Evolutionary conservation across 148 eudicot genomes (phyloP).

Genomic region (Nepenthes gracilis): DNA sequence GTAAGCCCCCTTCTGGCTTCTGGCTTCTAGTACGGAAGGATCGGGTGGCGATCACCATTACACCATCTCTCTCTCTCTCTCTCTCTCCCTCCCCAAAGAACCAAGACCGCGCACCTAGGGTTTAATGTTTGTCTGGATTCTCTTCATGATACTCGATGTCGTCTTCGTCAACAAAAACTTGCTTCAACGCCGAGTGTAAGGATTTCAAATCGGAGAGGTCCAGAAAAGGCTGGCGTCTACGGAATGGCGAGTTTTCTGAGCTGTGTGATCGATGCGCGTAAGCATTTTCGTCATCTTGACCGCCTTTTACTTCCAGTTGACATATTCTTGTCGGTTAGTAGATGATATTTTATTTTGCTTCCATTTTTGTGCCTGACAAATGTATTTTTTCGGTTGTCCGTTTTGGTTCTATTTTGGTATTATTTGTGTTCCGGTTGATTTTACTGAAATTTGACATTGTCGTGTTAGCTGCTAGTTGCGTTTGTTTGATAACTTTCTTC

Average conservation of each 20-base stretch:
- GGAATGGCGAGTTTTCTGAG: constrained; percentile 42
- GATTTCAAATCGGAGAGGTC: constrained; percentile 14
- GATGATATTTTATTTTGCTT: too few species aligned
- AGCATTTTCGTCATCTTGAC: neutral
- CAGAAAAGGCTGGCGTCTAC: constrained; percentile 63
- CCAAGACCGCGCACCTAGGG: neutral
- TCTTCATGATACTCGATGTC: neutral
- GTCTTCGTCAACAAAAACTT: constrained; percentile 17
- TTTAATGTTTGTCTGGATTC: neutral
- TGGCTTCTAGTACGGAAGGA: neutral
- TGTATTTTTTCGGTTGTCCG: too few species aligned
- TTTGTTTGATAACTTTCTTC: too few species aligned
- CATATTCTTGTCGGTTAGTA: neutral
- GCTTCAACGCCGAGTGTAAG: constrained; percentile 49
- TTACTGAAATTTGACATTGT: too few species aligned
- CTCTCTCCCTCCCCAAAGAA: neutral
- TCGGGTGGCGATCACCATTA: neutral
- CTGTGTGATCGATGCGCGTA: constrained; percentile 72
- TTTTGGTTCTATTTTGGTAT: too few species aligned
- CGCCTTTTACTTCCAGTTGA: neutral
- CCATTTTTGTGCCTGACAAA: too few species aligned
- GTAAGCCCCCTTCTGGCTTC: neutral
- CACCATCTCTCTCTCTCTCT: neutral
- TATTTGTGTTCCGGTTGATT: too few species aligned
- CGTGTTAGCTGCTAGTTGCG: too few species aligned